These are phyloP conservation scores for Fusarium solani-melongenae DNA, from an alignment of 2,329 filamentous ascomycete species.

Conservation along the genomic window DNA sequence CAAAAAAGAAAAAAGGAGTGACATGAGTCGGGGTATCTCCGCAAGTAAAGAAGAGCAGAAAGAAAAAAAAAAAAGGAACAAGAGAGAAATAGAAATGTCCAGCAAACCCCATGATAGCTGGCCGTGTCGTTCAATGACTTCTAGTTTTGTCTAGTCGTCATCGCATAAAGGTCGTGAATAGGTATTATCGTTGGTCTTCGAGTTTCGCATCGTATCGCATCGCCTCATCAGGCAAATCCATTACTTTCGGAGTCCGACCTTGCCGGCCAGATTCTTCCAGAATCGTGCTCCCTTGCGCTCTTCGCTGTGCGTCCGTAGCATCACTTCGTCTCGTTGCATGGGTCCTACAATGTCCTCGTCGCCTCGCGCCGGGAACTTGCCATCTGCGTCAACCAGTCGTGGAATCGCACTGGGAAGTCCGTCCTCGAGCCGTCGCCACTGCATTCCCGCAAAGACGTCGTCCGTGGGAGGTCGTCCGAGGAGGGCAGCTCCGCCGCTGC, in stretches of 20 bases:
- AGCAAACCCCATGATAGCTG: constrained; percentile 34
- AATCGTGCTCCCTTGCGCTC: constrained; percentile 59
- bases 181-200: constrained; percentile 27
- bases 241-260: constrained; percentile 52
- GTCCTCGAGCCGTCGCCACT: constrained; percentile 62
- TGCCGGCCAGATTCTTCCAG: constrained; percentile 61
- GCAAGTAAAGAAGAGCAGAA: constrained; percentile 17
- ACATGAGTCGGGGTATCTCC: constrained; percentile 46
- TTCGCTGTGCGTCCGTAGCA: constrained; percentile 59
- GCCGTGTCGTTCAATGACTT: constrained; percentile 28
- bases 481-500: constrained; percentile 56
- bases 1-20: constrained; percentile 38
- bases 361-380: constrained; percentile 89
- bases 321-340: constrained; percentile 75
- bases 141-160: constrained; percentile 36
- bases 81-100: constrained; percentile 31
- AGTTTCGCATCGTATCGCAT: constrained; percentile 7
- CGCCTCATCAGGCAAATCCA: constrained; percentile 1
- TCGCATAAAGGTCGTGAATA: constrained; percentile 40
- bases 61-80: constrained; percentile 24
- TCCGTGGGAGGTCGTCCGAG: constrained; percentile 48
- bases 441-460: constrained; percentile 55
- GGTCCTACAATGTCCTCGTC: constrained; percentile 95
- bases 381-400: constrained; percentile 75
- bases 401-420: constrained; percentile 74